Conservation (phyloP, 2,329 filamentous ascomycete species). For the Tolypocladium nubicola region DNA sequence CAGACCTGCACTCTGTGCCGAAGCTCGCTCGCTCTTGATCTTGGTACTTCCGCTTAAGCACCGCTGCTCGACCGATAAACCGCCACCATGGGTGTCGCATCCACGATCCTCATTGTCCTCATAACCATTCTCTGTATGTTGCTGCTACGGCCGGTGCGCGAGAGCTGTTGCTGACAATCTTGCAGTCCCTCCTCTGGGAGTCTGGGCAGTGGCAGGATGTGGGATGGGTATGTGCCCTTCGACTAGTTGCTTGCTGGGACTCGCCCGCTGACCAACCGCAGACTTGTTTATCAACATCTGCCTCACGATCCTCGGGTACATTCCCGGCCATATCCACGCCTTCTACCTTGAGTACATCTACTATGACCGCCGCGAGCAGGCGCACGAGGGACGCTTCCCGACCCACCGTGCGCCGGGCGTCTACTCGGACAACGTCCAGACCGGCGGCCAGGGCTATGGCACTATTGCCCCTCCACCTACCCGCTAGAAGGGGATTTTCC, state of each 20-base stretch:
- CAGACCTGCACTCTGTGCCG: not conserved
- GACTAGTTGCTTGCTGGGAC: not conserved
- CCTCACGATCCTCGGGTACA: conserved; percentile 56
- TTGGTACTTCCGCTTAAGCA: not conserved
- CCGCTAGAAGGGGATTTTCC: not conserved
- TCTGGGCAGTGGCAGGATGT: conserved; percentile 54
- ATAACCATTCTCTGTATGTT: conserved; percentile 42
- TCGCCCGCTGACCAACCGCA: conserved; percentile 12
- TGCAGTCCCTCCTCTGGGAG: conserved; percentile 55
- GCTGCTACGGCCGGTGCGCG: not conserved
- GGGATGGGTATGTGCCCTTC: conserved; percentile 34
- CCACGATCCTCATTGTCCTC: conserved; percentile 37
- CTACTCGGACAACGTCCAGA: conserved; percentile 64
- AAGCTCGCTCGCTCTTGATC: not conserved
- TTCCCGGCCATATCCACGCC: conserved; percentile 70
- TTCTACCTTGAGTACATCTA: conserved; percentile 80
- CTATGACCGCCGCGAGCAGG: conserved; percentile 60
- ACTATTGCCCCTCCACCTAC: conserved; percentile 27
- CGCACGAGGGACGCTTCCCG: conserved; percentile 43
- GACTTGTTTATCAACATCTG: conserved; percentile 59
- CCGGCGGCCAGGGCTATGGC: conserved; percentile 56
- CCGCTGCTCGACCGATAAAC: conserved; percentile 1
- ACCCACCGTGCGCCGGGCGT: conserved; percentile 53
- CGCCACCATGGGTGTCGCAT: conserved; percentile 36
- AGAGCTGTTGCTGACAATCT: conserved; percentile 9